Conservation (phyloP, 2,329 filamentous ascomycete species). For the Penicillium sclerotiorum region DNA sequence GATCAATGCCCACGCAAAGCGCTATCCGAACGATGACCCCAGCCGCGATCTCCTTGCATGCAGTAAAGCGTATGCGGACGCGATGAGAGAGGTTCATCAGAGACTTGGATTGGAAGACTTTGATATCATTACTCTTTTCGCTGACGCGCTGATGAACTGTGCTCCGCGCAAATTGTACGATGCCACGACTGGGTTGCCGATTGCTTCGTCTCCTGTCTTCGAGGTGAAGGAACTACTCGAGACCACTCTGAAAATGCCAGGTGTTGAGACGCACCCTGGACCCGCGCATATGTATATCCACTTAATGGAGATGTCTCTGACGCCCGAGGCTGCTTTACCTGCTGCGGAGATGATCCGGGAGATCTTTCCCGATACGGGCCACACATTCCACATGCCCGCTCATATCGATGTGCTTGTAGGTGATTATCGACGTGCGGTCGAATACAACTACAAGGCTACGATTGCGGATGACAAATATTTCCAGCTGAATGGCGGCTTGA, state of each 20-base stretch:
- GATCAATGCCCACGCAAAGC: conserved; percentile 19
- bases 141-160: conserved; percentile 66
- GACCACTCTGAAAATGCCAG: conserved; percentile 53
- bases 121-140: conserved; percentile 64
- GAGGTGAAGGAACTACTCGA: conserved; percentile 63
- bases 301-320: conserved; percentile 72
- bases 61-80: conserved; percentile 17
- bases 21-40: conserved; percentile 24
- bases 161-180: conserved; percentile 67
- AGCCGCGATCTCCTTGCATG: conserved; percentile 13
- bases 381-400: conserved; percentile 74
- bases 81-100: conserved; percentile 18
- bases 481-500: conserved; percentile 56
- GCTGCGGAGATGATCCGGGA: conserved; percentile 64
- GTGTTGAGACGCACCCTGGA: conserved; percentile 63
- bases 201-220: conserved; percentile 54
- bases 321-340: conserved; percentile 63
- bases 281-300: conserved; percentile 75
- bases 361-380: conserved; percentile 68
- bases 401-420: conserved; percentile 74
- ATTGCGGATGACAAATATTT: conserved; percentile 69
- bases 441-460: conserved; percentile 67
- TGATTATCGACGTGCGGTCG: conserved; percentile 68
- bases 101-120: conserved; percentile 49
- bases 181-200: conserved; percentile 47